A percentile compares a stretch with the other conserved stretches of the same genome.
phyloP scores from a whole-genome alignment of 768 basidiomycete species.

The Suillus subluteus region DNA sequence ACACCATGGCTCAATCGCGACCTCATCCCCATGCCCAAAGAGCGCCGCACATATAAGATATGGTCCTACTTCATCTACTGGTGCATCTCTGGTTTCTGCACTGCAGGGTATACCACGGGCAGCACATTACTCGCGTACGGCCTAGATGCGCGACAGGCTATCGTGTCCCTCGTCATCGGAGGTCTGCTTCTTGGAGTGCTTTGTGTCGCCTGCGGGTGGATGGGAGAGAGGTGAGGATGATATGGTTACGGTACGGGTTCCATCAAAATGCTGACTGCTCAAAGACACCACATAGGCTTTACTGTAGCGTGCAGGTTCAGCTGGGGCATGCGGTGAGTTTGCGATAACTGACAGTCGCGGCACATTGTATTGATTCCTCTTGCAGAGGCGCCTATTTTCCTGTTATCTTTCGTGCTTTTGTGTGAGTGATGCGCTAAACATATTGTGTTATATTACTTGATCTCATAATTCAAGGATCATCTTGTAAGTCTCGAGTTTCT shows the following conservation, averaged over 20 bases:
- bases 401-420: not conserved
- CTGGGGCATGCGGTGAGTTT: conserved; percentile 22
- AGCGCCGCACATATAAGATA: conserved; percentile 32
- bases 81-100: conserved; percentile 26
- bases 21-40: conserved; percentile 29
- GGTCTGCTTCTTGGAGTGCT: conserved; percentile 19
- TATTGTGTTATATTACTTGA: not conserved
- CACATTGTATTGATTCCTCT: not conserved
- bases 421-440: not conserved
- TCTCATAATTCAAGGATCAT: not conserved
- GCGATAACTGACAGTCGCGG: too few relatives aligned
- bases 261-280: conserved; percentile 9
- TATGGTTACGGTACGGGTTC: not conserved
- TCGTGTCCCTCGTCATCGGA: conserved; percentile 20
- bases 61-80: conserved; percentile 33
- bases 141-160: conserved; percentile 20
- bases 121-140: conserved; percentile 25
- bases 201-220: conserved; percentile 26
- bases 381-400: conserved; percentile 5
- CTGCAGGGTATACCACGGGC: conserved; percentile 20
- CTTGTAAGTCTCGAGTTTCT: conserved; percentile 1
- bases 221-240: conserved; percentile 24
- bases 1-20: conserved; percentile 24
- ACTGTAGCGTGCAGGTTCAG: conserved; percentile 23
- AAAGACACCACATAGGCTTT: conserved; percentile 23